phyloP scores from a whole-genome alignment of 2,329 filamentous ascomycete species.

The Colletotrichum lini region DNA sequence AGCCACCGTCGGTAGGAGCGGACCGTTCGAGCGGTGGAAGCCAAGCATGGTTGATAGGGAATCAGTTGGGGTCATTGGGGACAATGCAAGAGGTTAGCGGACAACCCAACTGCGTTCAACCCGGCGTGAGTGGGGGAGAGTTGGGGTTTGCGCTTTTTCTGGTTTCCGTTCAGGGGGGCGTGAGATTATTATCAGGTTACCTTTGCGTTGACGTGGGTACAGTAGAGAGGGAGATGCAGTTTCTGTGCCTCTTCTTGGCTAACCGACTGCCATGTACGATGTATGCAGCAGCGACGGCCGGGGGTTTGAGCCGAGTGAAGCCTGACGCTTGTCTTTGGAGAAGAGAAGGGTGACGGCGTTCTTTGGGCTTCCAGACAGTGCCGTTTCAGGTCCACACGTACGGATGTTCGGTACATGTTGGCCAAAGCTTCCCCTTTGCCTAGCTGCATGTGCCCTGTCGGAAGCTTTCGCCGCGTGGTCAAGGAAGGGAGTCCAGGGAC shows the following conservation, averaged over 20 bases:
- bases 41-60: slow-evolving; percentile 37
- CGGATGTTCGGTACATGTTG: not conserved
- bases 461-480: slow-evolving; percentile 29
- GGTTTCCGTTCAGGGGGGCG: slow-evolving; percentile 11
- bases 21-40: slow-evolving; percentile 56
- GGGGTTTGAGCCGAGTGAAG: not conserved
- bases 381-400: not conserved
- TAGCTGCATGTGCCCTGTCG: slow-evolving; percentile 12
- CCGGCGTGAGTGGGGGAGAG: slow-evolving; percentile 41
- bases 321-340: not conserved
- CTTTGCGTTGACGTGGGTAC: not conserved
- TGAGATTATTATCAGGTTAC: slow-evolving; percentile 23
- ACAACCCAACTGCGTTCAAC: slow-evolving; percentile 39
- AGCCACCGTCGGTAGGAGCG: slow-evolving; percentile 57
- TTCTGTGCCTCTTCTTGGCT: not conserved
- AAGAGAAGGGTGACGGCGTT: not conserved
- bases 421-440: not conserved
- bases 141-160: slow-evolving; percentile 44
- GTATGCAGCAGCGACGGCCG: not conserved
- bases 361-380: not conserved
- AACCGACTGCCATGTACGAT: slow-evolving; percentile 1
- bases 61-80: slow-evolving; percentile 33
- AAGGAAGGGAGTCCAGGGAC: slow-evolving; percentile 10
- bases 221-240: not conserved
- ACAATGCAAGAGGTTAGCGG: slow-evolving; percentile 39